A percentile compares a stretch with the other conserved stretches of the same genome.
phyloP scores from a whole-genome alignment of 768 basidiomycete genomes.

The Kwoniella europaea region DNA sequence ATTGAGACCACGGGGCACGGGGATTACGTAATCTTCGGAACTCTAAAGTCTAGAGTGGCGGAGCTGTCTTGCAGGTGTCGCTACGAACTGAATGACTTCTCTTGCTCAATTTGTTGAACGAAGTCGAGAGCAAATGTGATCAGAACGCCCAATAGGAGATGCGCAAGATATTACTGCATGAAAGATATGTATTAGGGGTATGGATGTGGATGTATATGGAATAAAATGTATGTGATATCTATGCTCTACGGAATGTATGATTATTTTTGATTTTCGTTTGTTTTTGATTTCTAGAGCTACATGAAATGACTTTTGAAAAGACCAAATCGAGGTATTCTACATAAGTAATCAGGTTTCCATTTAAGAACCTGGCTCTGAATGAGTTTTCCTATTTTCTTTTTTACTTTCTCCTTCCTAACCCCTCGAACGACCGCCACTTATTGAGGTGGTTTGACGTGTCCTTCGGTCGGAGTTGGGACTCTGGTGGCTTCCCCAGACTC shows the following conservation, averaged over 20 bases:
- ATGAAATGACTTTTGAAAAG: conserved; percentile 4
- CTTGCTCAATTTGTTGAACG: too few species aligned
- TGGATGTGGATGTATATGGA: not conserved
- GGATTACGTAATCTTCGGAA: too few species aligned
- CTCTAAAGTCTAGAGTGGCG: too few species aligned
- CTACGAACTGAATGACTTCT: too few species aligned
- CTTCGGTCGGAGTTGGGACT: conserved; percentile 22
- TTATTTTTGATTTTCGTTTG: not conserved
- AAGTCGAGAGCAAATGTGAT: too few species aligned
- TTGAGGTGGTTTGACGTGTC: not conserved
- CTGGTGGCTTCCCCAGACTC: conserved; percentile 18
- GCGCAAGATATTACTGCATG: conserved; percentile 7
- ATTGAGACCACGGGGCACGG: too few species aligned
- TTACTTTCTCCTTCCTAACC: not conserved
- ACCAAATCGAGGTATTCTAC: not conserved
- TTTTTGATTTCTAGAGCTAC: conserved; percentile 10
- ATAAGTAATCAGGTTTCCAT: not conserved
- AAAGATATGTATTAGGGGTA: conserved; percentile 7
- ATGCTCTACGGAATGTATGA: not conserved
- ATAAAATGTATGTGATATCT: not conserved
- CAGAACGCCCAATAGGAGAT: not conserved
- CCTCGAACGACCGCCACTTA: not conserved
- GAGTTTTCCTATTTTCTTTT: not conserved
- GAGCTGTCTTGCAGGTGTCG: too few species aligned
- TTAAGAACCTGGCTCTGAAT: not conserved